A percentile compares a stretch with the other conserved stretches of the same genome.
These are phyloP conservation scores for Chlorella sp. DNA, from an alignment of 139 green algal genomes.

Conservation along the genomic window DNA sequence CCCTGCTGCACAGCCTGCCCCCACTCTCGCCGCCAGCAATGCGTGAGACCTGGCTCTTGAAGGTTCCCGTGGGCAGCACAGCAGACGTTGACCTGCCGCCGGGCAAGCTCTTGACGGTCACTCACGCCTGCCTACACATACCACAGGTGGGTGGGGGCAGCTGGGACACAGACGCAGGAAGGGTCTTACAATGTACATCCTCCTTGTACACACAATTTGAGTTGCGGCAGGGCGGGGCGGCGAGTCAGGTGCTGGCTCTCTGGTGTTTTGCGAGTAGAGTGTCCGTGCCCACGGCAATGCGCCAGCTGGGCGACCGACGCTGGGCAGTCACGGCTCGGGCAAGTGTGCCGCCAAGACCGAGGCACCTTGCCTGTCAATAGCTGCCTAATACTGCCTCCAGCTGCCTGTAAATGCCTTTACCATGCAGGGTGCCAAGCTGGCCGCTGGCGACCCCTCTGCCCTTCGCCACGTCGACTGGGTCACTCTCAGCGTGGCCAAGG, in stretches of 20 bases:
- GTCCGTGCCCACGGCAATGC: too few species aligned
- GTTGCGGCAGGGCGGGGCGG: neutral
- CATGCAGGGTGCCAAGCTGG: too few species aligned
- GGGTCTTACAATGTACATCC: neutral
- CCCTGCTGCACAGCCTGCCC: neutral
- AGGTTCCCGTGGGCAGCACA: neutral
- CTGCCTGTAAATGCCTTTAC: too few species aligned
- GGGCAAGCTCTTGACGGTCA: neutral
- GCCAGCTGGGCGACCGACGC: too few species aligned
- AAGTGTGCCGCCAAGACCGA: too few species aligned
- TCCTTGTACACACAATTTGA: neutral
- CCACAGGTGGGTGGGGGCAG: neutral
- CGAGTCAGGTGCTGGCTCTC: too few species aligned
- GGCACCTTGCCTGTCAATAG: too few species aligned
- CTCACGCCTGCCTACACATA: neutral
- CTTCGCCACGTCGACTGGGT: neutral
- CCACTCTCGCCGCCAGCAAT: neutral
- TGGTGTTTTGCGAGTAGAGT: too few species aligned
- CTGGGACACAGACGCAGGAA: neutral
- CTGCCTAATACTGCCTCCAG: too few species aligned
- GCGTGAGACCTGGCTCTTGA: neutral
- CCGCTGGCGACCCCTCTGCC: neutral
- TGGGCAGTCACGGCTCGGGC: too few species aligned
- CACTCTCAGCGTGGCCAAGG: neutral
- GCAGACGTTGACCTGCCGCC: neutral